Conservation (phyloP, 495 filamentous ascomycete genomes). For the Ramalina intermedia region DNA sequence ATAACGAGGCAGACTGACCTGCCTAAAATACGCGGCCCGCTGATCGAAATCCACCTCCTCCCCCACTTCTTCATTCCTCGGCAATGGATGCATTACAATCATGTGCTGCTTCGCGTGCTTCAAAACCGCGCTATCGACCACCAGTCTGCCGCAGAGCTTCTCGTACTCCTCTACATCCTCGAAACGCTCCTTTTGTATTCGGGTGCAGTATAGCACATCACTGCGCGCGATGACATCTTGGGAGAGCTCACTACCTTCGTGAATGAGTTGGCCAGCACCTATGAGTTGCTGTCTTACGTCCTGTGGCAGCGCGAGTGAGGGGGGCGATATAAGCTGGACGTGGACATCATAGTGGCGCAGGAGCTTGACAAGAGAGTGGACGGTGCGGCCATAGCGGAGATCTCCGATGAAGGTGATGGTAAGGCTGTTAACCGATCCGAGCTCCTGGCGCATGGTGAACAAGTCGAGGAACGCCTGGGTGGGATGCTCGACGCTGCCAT, state of each 20-base stretch:
- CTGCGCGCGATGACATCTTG: slow-evolving; percentile 67
- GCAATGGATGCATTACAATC: slow-evolving; percentile 90
- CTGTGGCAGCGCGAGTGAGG: slow-evolving; percentile 58
- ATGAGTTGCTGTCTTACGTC: slow-evolving; percentile 57
- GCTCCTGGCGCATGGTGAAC: slow-evolving; percentile 94
- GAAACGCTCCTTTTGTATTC: slow-evolving; percentile 94
- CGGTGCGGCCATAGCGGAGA: slow-evolving; percentile 79
- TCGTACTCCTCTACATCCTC: slow-evolving; percentile 64
- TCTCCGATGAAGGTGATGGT: slow-evolving; percentile 95
- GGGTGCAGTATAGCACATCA: slow-evolving; percentile 91
- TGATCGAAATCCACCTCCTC: slow-evolving; percentile 97
- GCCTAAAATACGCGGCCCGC: slow-evolving; percentile 94
- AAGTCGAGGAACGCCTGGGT: slow-evolving; percentile 98
- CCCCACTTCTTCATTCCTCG: slow-evolving; percentile 77
- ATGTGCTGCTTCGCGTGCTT: slow-evolving; percentile 83
- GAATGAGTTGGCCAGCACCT: slow-evolving; percentile 55
- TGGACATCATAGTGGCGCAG: slow-evolving; percentile 88
- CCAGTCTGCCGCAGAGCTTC: slow-evolving; percentile 67
- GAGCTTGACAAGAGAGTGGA: slow-evolving; percentile 86
- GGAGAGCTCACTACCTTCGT: slow-evolving; percentile 63
- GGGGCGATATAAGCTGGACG: slow-evolving; percentile 79
- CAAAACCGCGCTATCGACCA: slow-evolving; percentile 81
- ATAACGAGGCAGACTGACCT: slow-evolving; percentile 47
- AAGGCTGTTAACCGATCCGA: slow-evolving; percentile 83
- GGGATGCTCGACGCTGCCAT: slow-evolving; percentile 87